phyloP scores from a whole-genome alignment of 2,329 filamentous ascomycete genomes.

The Rhinocladiella mackenziei region DNA sequence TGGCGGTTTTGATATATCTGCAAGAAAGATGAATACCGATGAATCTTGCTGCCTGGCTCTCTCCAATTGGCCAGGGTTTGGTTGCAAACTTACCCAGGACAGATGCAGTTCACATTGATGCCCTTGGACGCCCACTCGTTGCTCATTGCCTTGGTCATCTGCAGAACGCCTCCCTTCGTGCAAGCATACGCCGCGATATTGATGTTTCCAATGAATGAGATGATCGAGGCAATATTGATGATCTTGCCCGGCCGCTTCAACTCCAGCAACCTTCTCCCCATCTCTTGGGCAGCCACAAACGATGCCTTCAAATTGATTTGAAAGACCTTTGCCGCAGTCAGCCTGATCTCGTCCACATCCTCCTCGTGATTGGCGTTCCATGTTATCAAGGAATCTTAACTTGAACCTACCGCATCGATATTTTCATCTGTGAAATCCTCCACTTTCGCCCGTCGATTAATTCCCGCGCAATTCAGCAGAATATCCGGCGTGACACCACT shows the following conservation, averaged over 20 bases:
- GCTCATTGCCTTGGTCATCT: constrained; percentile 76
- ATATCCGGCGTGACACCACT: constrained; percentile 61
- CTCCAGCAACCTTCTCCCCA: constrained; percentile 70
- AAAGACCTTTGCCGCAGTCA: constrained; percentile 53
- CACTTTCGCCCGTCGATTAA: constrained; percentile 72
- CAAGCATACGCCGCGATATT: constrained; percentile 85
- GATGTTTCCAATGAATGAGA: constrained; percentile 79
- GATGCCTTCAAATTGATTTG: constrained; percentile 81
- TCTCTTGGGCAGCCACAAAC: constrained; percentile 71
- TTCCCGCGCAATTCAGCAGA: constrained; percentile 80
- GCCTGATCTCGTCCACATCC: too few relatives aligned
- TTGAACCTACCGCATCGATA: constrained; percentile 57
- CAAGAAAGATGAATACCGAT: too few relatives aligned
- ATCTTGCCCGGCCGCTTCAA: constrained; percentile 43
- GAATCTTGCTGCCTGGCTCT: too few relatives aligned
- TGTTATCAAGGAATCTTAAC: too few relatives aligned
- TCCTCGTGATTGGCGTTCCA: neutral
- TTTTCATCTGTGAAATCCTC: constrained; percentile 71
- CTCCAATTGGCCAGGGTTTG: neutral
- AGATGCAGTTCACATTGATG: constrained; percentile 56
- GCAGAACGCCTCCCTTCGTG: constrained; percentile 76
- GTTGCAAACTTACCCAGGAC: constrained; percentile 12
- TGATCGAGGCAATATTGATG: constrained; percentile 77
- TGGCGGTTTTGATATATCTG: constrained; percentile 84
- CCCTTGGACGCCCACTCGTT: constrained; percentile 80